Conservation (phyloP, 352 stramenopile genomes). For the Globisporangium middletonii region DNA sequence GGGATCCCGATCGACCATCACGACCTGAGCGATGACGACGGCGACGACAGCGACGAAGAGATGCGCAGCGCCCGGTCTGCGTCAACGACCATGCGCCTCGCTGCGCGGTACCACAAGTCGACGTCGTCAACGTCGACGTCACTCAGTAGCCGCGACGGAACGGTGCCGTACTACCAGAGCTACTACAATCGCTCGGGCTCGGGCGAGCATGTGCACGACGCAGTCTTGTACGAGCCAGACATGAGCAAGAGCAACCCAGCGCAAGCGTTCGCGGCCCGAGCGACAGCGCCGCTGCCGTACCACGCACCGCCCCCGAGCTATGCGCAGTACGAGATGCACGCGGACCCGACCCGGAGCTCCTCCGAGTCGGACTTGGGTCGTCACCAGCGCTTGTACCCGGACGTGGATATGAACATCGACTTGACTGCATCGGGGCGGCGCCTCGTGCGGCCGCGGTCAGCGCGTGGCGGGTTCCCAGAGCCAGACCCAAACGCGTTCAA, state of each 20-base stretch:
- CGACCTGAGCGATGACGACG: conserved; percentile 1
- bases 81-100: neutral
- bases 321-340: neutral
- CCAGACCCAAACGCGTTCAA: conserved; percentile 3
- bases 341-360: neutral
- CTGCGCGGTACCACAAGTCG: neutral
- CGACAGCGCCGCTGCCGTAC: neutral
- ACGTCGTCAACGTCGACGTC: neutral
- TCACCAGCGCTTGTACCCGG: neutral
- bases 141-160: neutral
- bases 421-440: neutral
- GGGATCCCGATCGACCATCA: conserved; percentile 4
- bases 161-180: neutral
- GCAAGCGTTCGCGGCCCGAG: neutral
- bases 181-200: neutral
- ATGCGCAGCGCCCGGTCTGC: neutral
- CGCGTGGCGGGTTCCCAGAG: neutral
- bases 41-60: conserved; percentile 3
- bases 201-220: neutral
- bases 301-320: conserved; percentile 1
- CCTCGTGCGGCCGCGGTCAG: neutral
- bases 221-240: neutral
- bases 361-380: neutral
- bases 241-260: neutral
- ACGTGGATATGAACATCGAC: neutral